Evolutionary conservation across 495 filamentous ascomycete genomes (phyloP), one percentile per base, ranked within the genome.

Genomic region (Penicillium roqueforti): DNA sequence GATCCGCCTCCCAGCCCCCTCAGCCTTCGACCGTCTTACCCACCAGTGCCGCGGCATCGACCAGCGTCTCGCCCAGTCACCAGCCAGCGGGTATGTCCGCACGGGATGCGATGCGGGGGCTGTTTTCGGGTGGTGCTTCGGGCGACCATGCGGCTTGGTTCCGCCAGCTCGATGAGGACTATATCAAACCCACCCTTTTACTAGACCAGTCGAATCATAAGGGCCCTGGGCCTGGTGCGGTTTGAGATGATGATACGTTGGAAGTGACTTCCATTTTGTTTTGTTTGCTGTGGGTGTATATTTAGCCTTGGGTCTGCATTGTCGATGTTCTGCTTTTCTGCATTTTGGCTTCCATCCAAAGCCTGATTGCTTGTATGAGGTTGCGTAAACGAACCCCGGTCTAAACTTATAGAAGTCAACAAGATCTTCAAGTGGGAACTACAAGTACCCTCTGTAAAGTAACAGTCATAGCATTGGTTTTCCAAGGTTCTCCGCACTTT

Each of bases 131-230:
- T 10, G 72, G 88, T 38, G 84, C 87, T 11, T 76, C 84, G 0
- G 92, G 96, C 36, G 95, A 98, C 67, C 92, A 96, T 45, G 88
- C 87, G 18, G 88, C 86, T 13, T 85, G 93, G 81, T 96, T 98
- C 69, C 84, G 84, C 53, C 92, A 96, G 69, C 72, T 98, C 48
- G 93, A 98, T 68, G 93, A 98, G 68, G 89, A 89, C 26, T 97
- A 89, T 69, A 95, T 98, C 68, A 98, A 98, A 76, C 93, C 93
- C 9, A 90, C 83, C 59, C 76, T 98, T 49, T 69, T 98, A 52
- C 79, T 98, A 34, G 92, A 97, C 75, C 84, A 85, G 58, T 77
- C 75, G 45, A 75, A 76, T 48, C 71, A 77, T 48, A 76, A 75
- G 55, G 74, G 73, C 0, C 71, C 73, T 5, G 57, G 62, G n/a